Evolutionary conservation across 495 filamentous ascomycete genomes (phyloP).

Genomic region (Xanthoparmelia taractica): DNA sequence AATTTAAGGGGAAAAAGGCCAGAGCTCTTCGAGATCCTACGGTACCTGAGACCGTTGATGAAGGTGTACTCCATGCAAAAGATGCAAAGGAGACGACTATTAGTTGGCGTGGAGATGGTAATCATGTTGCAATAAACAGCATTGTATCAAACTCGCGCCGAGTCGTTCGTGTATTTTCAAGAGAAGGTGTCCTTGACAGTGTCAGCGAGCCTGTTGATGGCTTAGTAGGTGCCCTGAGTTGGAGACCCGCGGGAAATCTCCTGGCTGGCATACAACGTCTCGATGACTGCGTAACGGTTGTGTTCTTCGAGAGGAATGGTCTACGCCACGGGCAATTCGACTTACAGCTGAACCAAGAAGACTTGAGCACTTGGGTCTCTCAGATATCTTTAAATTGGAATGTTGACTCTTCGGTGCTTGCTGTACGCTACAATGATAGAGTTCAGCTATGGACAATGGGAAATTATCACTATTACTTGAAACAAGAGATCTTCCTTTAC

Average conservation of each 20-base stretch:
- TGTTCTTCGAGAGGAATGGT: constrained; percentile 96
- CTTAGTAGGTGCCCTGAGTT: constrained; percentile 77
- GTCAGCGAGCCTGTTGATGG: constrained; percentile 90
- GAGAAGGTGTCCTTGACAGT: constrained; percentile 83
- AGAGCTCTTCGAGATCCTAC: constrained; percentile 88
- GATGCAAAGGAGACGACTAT: constrained; percentile 67
- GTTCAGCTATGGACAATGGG: constrained; percentile 94
- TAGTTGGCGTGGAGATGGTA: constrained; percentile 91
- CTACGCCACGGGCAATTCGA: constrained; percentile 88
- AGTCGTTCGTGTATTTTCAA: constrained; percentile 77
- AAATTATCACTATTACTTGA: constrained; percentile 98
- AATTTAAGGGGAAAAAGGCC: constrained; percentile 90
- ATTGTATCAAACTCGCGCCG: constrained; percentile 59
- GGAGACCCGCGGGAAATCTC: constrained; percentile 84
- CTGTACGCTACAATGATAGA: constrained; percentile 64
- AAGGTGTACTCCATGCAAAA: constrained; percentile 61
- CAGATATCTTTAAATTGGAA: constrained; percentile 75
- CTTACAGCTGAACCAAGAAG: constrained; percentile 55
- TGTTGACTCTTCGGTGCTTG: constrained; percentile 80
- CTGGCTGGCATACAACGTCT: constrained; percentile 75
- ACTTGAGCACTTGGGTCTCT: constrained; percentile 46
- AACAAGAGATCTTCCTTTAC: constrained; percentile 66
- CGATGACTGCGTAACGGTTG: constrained; percentile 63
- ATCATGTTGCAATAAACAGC: constrained; percentile 78
- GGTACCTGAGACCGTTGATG: constrained; percentile 85